Percentiles rank a stretch among this genome's conserved stretches.
Evolutionary conservation across 2,329 filamentous ascomycete genomes (phyloP).

Genomic region (Botrytis fragariae): DNA sequence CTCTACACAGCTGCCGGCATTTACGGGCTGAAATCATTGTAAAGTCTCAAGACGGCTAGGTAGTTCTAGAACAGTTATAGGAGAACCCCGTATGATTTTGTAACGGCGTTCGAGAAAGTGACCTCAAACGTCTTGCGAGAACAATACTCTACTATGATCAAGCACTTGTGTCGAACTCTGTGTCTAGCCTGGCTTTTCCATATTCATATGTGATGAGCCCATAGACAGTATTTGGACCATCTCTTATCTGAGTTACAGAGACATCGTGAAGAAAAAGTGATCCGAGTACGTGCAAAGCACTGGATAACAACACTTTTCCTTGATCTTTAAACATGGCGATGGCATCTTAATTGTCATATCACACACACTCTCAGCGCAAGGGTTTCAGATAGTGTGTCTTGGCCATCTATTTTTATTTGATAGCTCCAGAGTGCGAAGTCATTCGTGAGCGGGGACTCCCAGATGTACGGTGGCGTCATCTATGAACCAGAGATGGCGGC

Average conservation of each 20-base stretch:
- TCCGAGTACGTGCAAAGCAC: background rate
- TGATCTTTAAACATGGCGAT: background rate
- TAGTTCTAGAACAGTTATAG: background rate
- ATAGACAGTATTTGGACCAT: background rate
- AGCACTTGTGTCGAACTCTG: background rate
- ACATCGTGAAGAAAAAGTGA: background rate
- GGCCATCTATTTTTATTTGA: background rate
- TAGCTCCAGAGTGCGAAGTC: background rate
- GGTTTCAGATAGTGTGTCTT: background rate
- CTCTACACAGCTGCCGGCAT: background rate
- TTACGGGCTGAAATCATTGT: background rate
- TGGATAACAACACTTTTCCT: background rate
- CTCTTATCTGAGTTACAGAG: background rate
- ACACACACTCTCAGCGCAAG: background rate
- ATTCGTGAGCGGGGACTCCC: background rate
- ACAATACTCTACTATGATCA: background rate
- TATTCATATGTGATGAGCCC: background rate
- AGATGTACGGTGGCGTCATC: background rate
- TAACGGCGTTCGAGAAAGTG: background rate
- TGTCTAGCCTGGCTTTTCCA: background rate
- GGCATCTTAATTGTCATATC: background rate
- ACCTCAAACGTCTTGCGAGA: background rate
- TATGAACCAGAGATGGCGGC: background rate
- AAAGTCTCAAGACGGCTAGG: background rate
- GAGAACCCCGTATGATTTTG: background rate